Evolutionary conservation across 176 grass and related monocot genomes (phyloP).

Genomic region (Cenchrus fungigraminus): DNA sequence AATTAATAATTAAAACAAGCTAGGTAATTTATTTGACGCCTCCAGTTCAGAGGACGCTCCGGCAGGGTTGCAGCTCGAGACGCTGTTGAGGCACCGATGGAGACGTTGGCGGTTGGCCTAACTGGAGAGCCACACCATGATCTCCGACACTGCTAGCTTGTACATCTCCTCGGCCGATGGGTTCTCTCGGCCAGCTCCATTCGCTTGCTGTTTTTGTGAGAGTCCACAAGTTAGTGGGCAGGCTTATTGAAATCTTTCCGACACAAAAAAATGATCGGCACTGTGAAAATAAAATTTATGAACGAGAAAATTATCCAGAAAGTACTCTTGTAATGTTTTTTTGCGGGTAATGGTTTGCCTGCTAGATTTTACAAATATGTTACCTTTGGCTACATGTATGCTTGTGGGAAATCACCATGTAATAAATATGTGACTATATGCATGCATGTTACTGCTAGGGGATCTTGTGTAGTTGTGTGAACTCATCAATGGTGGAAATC

Average conservation of each 20-base stretch:
- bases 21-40: not conserved
- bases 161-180: constrained; percentile 50
- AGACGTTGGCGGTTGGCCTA: not conserved
- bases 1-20: not conserved
- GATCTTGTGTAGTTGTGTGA: not conserved
- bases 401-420: not conserved
- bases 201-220: constrained; percentile 37
- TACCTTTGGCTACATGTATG: not conserved
- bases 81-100: not conserved
- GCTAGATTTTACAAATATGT: not conserved
- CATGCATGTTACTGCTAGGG: too few species aligned
- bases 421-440: not conserved
- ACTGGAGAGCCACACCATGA: constrained; percentile 62
- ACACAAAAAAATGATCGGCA: not conserved
- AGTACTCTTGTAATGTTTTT: not conserved
- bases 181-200: constrained; percentile 6
- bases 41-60: not conserved
- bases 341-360: not conserved
- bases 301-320: not conserved
- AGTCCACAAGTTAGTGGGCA: not conserved
- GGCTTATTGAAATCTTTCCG: not conserved
- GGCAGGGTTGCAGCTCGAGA: not conserved
- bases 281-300: not conserved
- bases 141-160: constrained; percentile 64
- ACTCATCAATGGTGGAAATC: not conserved